phyloP scores from a whole-genome alignment of 495 filamentous ascomycete genomes.

The Alectoria sarmentosa region DNA sequence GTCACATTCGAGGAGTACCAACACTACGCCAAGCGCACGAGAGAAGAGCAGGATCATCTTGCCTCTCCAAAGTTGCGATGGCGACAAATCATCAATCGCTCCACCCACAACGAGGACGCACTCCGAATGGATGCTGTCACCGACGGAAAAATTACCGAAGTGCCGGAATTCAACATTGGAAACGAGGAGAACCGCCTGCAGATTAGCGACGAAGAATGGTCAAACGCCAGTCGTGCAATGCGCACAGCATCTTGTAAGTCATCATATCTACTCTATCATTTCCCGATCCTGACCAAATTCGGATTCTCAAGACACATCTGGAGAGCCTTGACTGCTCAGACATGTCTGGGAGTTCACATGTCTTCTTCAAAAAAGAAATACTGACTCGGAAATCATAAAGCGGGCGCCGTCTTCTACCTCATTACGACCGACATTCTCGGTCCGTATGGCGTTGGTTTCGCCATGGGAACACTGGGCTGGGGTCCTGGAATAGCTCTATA shows the following conservation, averaged over 20 bases:
- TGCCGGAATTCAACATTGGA: conserved; percentile 10
- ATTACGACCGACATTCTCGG: conserved; percentile 60
- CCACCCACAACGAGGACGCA: neutral
- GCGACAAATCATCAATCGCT: conserved; percentile 24
- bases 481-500: conserved; percentile 32
- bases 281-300: no score
- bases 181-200: conserved; percentile 6
- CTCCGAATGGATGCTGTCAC: neutral
- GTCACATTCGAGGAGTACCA: conserved; percentile 37
- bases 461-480: conserved; percentile 30
- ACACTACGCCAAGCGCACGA: conserved; percentile 31
- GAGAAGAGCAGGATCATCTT: conserved; percentile 12
- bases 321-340: no score
- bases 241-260: conserved; percentile 39
- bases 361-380: no score
- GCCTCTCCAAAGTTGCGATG: conserved; percentile 29
- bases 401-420: conserved; percentile 46
- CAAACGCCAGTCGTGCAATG: conserved; percentile 37
- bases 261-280: no score
- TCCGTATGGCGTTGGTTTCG: conserved; percentile 41
- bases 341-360: no score
- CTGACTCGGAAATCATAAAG: no score
- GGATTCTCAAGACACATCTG: no score
- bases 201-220: conserved; percentile 39
- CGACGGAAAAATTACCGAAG: neutral